These are phyloP conservation scores for Nemania sp. DNA, from an alignment of 2,329 filamentous ascomycete species.

Conservation along the genomic window DNA sequence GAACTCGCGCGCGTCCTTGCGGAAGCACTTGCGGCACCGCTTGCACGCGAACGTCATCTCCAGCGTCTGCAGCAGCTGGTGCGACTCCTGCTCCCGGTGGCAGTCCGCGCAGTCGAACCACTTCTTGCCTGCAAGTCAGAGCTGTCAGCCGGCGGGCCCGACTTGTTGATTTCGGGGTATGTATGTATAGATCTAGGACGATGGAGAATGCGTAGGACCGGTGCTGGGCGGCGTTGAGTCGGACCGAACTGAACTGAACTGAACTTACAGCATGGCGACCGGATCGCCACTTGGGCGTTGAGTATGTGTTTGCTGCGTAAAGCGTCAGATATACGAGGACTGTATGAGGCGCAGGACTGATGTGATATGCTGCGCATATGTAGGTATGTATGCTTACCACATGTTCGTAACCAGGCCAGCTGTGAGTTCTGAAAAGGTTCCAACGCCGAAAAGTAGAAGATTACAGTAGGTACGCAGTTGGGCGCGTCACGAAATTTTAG, in stretches of 20 bases:
- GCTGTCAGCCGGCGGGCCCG: no score
- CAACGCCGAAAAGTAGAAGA: not conserved
- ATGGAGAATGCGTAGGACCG: no score
- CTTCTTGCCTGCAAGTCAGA: conserved; percentile 90
- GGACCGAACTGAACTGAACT: no score
- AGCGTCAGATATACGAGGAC: not conserved
- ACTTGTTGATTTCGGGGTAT: no score
- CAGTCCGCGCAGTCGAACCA: conserved; percentile 99
- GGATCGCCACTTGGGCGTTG: conserved; percentile 96
- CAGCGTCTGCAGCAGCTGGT: conserved; percentile 72
- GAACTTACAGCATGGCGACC: conserved; percentile 86
- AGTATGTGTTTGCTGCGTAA: conserved; percentile 83
- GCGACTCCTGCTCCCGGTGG: conserved; percentile 78
- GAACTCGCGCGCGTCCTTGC: conserved; percentile 88
- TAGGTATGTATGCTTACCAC: conserved; percentile 19
- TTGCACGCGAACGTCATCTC: conserved; percentile 98
- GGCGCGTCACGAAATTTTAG: conserved; percentile 26
- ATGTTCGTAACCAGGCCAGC: conserved; percentile 8
- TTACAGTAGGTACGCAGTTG: conserved; percentile 4
- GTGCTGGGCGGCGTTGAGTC: no score
- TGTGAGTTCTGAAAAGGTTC: not conserved
- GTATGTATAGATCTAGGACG: no score
- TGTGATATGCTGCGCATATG: not conserved
- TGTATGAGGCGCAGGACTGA: not conserved
- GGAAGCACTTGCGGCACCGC: conserved; percentile 98